These are phyloP conservation scores for Oryza meridionalis DNA, from an alignment of 176 grass and related monocot genomes.

Conservation along the genomic window DNA sequence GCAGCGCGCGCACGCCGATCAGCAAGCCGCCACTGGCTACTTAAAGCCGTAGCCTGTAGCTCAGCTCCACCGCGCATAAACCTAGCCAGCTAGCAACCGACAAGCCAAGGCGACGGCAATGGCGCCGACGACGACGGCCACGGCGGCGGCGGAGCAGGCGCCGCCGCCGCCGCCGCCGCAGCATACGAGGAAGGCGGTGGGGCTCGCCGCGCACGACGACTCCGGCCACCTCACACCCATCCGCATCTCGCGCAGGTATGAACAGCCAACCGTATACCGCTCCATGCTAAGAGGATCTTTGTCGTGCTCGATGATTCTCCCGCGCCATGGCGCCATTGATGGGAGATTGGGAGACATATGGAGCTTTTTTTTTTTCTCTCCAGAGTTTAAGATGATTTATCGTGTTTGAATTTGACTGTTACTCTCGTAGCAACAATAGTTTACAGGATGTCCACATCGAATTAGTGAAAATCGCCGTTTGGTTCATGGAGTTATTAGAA, in stretches of 20 bases:
- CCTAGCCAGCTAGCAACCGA: too few relatives aligned
- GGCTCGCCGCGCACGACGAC: slow-evolving; percentile 59
- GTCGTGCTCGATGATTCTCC: too few relatives aligned
- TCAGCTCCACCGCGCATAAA: too few relatives aligned
- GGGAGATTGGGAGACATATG: neutral
- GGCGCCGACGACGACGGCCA: slow-evolving; percentile 36
- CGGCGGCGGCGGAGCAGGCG: neutral
- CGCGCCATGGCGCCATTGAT: neutral
- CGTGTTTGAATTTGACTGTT: too few relatives aligned
- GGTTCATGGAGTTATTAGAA: neutral
- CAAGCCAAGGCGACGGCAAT: neutral
- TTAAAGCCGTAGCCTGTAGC: too few relatives aligned
- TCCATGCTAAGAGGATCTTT: neutral
- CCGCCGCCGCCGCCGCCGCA: slow-evolving; percentile 45
- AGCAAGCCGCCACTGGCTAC: neutral
- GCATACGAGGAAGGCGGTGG: slow-evolving; percentile 54
- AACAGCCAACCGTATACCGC: neutral
- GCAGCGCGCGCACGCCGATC: neutral
- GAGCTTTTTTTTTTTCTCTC: neutral
- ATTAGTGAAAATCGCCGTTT: too few relatives aligned
- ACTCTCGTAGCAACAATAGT: too few relatives aligned
- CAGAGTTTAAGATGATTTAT: too few relatives aligned
- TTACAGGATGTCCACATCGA: too few relatives aligned
- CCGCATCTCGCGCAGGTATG: slow-evolving; percentile 64
- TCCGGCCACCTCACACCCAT: slow-evolving; percentile 68